phyloP scores from a whole-genome alignment of 495 filamentous ascomycete species.

The Hyaloscypha variabilis region DNA sequence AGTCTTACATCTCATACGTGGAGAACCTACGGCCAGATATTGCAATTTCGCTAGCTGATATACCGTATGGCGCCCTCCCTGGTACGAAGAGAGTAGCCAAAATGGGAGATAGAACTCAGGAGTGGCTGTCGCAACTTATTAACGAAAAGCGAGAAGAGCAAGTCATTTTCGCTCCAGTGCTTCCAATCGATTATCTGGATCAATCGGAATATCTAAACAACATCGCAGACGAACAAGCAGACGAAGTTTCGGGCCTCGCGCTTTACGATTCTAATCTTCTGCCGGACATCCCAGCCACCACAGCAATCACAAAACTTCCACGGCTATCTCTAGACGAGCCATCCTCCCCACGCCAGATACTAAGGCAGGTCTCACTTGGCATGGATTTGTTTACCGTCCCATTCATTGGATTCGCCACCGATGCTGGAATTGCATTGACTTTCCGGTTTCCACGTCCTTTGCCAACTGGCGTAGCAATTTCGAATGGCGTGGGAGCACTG shows the following conservation, averaged over 20 bases:
- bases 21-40: conserved; percentile 76
- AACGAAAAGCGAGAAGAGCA: conserved; percentile 39
- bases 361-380: conserved; percentile 73
- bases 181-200: conserved; percentile 72
- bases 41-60: conserved; percentile 75
- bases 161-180: conserved; percentile 75
- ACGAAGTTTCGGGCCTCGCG: conserved; percentile 73
- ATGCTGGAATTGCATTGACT: conserved; percentile 81
- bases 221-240: conserved; percentile 54
- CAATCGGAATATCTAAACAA: conserved; percentile 78
- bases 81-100: conserved; percentile 72
- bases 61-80: conserved; percentile 59
- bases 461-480: background rate
- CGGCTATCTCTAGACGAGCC: conserved; percentile 72
- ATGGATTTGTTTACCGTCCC: conserved; percentile 78
- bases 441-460: conserved; percentile 67
- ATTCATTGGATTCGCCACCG: conserved; percentile 73
- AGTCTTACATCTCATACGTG: conserved; percentile 67
- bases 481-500: conserved; percentile 15
- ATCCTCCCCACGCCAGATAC: conserved; percentile 69
- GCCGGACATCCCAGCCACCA: conserved; percentile 58
- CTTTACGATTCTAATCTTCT: conserved; percentile 77
- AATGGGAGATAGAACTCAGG: conserved; percentile 84
- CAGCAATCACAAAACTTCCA: conserved; percentile 60
- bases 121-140: conserved; percentile 67